These are phyloP conservation scores for Globisporangium paddicum DNA, from an alignment of 352 stramenopile genomes.

Conservation along the genomic window DNA sequence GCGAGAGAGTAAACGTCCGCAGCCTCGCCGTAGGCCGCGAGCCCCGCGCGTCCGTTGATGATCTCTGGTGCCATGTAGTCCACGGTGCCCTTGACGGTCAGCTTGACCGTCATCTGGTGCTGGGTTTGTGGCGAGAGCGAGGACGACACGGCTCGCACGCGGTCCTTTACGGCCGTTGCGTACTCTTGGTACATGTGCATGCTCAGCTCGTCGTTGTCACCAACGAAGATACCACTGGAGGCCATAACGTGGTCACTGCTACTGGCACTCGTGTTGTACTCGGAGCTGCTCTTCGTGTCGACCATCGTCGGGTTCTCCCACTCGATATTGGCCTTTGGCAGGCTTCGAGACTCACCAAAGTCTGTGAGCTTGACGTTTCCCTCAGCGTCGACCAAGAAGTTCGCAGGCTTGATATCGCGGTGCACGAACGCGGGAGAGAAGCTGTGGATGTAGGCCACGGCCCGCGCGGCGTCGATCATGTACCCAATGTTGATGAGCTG, in stretches of 20 bases:
- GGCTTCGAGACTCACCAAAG: conserved; percentile 43
- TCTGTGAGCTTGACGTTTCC: conserved; percentile 31
- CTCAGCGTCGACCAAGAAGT: conserved; percentile 64
- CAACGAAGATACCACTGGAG: background rate
- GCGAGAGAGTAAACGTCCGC: conserved; percentile 50
- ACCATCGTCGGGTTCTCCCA: background rate
- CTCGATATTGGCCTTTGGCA: conserved; percentile 15
- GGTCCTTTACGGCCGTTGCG: conserved; percentile 7
- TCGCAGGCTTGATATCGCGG: conserved; percentile 71
- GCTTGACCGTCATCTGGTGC: background rate
- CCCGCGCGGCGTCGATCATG: conserved; percentile 58
- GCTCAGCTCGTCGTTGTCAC: conserved; percentile 1
- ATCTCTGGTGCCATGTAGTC: conserved; percentile 62
- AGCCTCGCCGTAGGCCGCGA: conserved; percentile 29
- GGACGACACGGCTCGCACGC: background rate
- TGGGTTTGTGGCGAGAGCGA: background rate
- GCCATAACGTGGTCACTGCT: background rate
- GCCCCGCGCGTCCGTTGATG: conserved; percentile 25
- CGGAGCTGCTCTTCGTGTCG: background rate
- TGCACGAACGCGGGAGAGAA: conserved; percentile 70
- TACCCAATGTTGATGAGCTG: conserved; percentile 49
- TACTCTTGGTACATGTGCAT: conserved; percentile 12
- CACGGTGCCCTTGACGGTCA: conserved; percentile 24
- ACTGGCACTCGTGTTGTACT: background rate
- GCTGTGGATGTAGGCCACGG: conserved; percentile 72